Evolutionary conservation across 1,284 basidiomycete genomes (phyloP).

Genomic region (Exobasidium cylindrosporum): DNA sequence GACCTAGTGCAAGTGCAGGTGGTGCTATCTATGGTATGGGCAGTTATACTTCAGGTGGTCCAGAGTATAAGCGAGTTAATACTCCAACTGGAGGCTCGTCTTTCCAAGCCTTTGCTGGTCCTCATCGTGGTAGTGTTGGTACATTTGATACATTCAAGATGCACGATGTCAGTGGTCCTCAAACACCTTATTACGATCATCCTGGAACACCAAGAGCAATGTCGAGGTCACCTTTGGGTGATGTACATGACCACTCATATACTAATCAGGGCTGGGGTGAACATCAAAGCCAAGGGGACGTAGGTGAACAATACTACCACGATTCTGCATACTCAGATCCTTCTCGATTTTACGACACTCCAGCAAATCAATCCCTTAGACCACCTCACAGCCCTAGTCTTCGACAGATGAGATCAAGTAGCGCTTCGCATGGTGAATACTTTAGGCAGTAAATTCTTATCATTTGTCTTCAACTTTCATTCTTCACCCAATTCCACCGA

Average conservation of each 20-base stretch:
- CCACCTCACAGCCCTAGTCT: too few species aligned
- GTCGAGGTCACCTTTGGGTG: slow-evolving; percentile 19
- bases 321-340: slow-evolving; percentile 28
- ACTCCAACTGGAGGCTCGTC: slow-evolving; percentile 31
- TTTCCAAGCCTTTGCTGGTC: slow-evolving; percentile 7
- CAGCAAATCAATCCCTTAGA: background rate
- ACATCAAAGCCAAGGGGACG: slow-evolving; percentile 38
- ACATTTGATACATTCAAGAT: slow-evolving; percentile 48
- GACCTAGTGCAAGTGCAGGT: slow-evolving; percentile 24
- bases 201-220: slow-evolving; percentile 25
- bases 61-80: slow-evolving; percentile 48
- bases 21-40: slow-evolving; percentile 19
- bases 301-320: slow-evolving; percentile 43
- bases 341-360: slow-evolving; percentile 7
- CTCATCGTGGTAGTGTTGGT: slow-evolving; percentile 27
- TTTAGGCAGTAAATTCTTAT: too few species aligned
- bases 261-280: slow-evolving; percentile 44
- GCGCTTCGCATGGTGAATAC: too few species aligned
- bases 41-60: slow-evolving; percentile 16
- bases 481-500: background rate
- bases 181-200: slow-evolving; percentile 33
- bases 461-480: background rate
- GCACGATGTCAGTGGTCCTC: slow-evolving; percentile 30
- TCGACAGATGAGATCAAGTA: too few species aligned
- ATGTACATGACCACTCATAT: slow-evolving; percentile 17